These are phyloP conservation scores for Saccharomyces eubayanus DNA, from an alignment of 805 yeast species.

Conservation along the genomic window DNA sequence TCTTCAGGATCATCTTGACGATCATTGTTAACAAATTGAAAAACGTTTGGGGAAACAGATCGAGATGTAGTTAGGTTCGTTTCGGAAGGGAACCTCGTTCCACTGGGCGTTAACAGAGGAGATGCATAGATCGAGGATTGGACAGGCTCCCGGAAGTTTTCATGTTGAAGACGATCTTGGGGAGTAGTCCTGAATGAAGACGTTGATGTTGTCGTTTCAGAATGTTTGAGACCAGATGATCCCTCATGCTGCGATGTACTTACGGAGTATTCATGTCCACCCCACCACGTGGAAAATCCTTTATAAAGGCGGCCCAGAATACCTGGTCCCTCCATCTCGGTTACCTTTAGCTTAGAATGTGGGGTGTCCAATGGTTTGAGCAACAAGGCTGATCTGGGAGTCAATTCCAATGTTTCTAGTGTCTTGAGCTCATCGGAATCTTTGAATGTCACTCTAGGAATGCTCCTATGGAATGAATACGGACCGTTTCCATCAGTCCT, in stretches of 20 bases:
- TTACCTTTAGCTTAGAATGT: constrained; percentile 20
- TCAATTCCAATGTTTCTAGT: constrained; percentile 47
- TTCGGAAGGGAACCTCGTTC: constrained; percentile 14
- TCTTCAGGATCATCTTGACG: constrained; percentile 21
- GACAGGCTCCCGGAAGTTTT: constrained; percentile 6
- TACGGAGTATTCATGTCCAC: constrained; percentile 4
- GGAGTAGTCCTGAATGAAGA: neutral
- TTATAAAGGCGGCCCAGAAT: constrained; percentile 28
- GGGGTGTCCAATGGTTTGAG: constrained; percentile 48
- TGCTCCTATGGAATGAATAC: constrained; percentile 40
- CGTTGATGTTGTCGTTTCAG: neutral
- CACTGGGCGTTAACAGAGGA: constrained; percentile 11
- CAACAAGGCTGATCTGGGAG: constrained; percentile 67
- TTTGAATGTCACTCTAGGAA: constrained; percentile 57
- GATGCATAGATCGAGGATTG: constrained; percentile 14
- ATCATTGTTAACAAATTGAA: constrained; percentile 22
- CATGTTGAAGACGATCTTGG: neutral
- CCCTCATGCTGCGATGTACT: neutral
- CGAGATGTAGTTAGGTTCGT: constrained; percentile 23
- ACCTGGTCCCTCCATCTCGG: constrained; percentile 23
- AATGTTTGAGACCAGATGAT: constrained; percentile 5
- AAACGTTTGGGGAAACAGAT: constrained; percentile 28
- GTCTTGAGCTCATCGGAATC: constrained; percentile 52
- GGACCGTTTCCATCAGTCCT: constrained; percentile 42
- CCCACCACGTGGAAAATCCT: constrained; percentile 33